Base-by-base conservation (phyloP, 371 early-diverging fungal genomes). In the Syncephalastrum monosporum region DNA sequence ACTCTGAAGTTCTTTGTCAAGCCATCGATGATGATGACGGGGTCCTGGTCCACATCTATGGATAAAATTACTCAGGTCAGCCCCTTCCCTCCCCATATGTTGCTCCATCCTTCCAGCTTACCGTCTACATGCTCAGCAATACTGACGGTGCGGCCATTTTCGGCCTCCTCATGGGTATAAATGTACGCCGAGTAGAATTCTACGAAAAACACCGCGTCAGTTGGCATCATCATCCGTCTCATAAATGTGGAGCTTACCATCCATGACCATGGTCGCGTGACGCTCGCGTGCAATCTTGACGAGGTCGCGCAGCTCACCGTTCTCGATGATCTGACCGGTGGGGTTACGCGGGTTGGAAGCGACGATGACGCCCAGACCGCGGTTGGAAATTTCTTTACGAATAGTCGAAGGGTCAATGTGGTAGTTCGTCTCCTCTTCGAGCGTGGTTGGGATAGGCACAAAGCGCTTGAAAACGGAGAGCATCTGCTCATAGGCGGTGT, bases 331-430 rank as follows among this genome's bases (percentile, higher is more conserved):
- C 45, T 72, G 75, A 5, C 81, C 81, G 14, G 75, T 75, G 1
- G 81, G 81, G 57, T 80, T 80, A 24, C 74, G 68, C 8, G 81
- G 81, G 54, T 80, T 80, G 23, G 74, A 74, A 10, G 70, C 67
- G 8, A 73, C 74, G 24, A 80, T 68, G 14, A 80, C 60, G 27
- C 74, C 71, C 1, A 77, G 55, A 38, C 81, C 81, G 15, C 81
- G 69, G 44, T 67, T 67, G 13, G 64, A 50, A 13, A 80, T 72
- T 48, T 80, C 77, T 55, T 70, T 69, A 13, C 65, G 61, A 23
- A 80, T 65, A 10, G 70, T 70, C 1, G 58, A 57, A 2, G 77
- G 69, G 42, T 77, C 70, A 24, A 80, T 70, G 44, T 74, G 75
- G 45, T 75, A 80, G 21, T 60, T 56, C 5, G 60, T 48, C 21